Percentiles rank a stretch among this genome's conserved stretches.
Evolutionary conservation across 1,139 yeast species (phyloP).

Genomic region (Saccharomyces hybrid): DNA sequence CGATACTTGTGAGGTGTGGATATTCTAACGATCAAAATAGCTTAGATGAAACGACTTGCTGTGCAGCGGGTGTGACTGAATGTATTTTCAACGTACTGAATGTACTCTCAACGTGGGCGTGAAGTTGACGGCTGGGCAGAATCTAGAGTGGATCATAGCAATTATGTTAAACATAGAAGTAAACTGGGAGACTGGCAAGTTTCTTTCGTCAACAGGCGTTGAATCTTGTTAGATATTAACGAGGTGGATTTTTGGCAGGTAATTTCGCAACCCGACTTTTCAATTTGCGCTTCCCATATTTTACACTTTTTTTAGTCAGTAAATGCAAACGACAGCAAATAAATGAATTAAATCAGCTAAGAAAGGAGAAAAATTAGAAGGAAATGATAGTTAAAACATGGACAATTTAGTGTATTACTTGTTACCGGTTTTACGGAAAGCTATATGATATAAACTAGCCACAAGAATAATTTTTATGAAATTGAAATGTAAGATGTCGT

Average conservation of each 20-base stretch:
- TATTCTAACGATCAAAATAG: neutral
- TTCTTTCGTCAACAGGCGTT: neutral
- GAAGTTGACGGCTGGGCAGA: neutral
- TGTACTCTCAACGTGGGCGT: neutral
- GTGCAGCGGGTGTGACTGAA: neutral
- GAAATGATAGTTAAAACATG: neutral
- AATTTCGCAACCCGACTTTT: neutral
- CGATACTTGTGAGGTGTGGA: neutral
- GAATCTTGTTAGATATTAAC: neutral
- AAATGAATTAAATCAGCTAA: neutral
- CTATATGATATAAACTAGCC: too few relatives aligned
- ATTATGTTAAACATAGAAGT: neutral
- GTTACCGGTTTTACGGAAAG: neutral
- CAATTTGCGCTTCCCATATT: neutral
- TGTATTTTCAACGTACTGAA: neutral
- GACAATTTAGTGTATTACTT: neutral
- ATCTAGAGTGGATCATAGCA: neutral
- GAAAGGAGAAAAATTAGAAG: neutral
- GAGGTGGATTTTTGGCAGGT: neutral
- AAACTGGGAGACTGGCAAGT: neutral
- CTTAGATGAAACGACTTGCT: too few relatives aligned
- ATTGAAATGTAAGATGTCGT: too few relatives aligned
- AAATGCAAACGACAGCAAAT: neutral
- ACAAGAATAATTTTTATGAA: neutral
- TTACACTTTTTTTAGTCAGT: neutral